Percentiles rank a stretch among this genome's conserved stretches.
Evolutionary conservation across 2,329 filamentous ascomycete species (phyloP).

Genomic region (Mycosphaerella sp.): DNA sequence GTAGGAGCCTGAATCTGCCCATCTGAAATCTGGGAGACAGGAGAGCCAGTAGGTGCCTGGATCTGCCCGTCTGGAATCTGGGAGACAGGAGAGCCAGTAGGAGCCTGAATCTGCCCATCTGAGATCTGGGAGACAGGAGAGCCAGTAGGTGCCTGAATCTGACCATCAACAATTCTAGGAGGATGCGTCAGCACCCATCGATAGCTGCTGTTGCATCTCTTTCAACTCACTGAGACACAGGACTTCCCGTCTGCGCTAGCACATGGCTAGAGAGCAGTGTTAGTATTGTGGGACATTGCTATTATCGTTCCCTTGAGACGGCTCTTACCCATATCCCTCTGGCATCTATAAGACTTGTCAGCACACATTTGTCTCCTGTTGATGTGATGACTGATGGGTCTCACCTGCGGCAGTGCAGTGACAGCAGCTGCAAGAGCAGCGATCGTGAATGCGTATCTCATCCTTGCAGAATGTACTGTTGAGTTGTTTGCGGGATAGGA

Average conservation of each 20-base stretch:
- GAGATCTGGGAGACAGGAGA: neutral
- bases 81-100: neutral
- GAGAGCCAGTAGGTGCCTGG: neutral
- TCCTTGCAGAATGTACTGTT: neutral
- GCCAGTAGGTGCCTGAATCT: neutral
- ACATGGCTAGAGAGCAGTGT: neutral
- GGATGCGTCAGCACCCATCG: neutral
- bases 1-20: neutral
- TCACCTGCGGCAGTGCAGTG: slow-evolving; percentile 3
- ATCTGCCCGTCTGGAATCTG: neutral
- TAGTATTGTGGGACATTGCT: neutral
- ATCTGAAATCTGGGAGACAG: neutral
- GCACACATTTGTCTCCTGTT: neutral
- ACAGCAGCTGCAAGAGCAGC: slow-evolving; percentile 9
- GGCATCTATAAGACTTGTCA: neutral
- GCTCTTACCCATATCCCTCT: neutral
- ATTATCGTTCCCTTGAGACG: neutral
- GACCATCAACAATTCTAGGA: neutral
- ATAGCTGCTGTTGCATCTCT: neutral
- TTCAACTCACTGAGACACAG: neutral
- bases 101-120: neutral
- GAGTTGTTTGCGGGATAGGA: neutral
- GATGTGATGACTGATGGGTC: neutral
- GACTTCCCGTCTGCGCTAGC: neutral
- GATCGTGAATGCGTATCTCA: slow-evolving; percentile 12